These are phyloP conservation scores for Ophiostoma piceae DNA, from an alignment of 2,329 filamentous ascomycete species.

Conservation along the genomic window DNA sequence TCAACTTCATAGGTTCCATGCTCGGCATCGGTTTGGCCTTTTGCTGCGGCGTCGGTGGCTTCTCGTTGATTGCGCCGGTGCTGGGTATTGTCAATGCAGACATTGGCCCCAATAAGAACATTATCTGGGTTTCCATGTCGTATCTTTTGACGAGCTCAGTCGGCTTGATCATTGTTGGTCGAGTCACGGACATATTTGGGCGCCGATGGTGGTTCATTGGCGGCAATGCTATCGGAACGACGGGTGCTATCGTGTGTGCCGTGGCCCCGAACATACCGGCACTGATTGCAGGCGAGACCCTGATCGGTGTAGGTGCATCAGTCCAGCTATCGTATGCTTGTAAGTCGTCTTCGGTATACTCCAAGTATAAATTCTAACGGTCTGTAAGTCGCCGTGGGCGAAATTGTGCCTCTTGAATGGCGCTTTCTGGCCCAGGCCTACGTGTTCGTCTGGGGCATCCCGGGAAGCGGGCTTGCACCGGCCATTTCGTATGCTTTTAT, in stretches of 20 bases:
- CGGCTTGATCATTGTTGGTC: neutral
- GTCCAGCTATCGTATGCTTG: neutral
- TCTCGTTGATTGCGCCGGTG: neutral
- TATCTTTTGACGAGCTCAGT: neutral
- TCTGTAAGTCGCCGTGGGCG: neutral
- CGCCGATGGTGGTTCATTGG: neutral
- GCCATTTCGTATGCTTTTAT: neutral
- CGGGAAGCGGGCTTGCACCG: neutral
- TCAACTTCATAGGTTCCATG: neutral
- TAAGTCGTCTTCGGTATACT: too few relatives aligned
- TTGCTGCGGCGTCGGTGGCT: neutral
- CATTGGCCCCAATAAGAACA: neutral
- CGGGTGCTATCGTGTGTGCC: neutral
- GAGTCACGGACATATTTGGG: neutral
- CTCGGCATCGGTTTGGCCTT: neutral
- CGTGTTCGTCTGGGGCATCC: neutral
- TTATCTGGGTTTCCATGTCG: neutral
- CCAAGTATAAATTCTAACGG: too few relatives aligned
- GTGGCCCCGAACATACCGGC: neutral
- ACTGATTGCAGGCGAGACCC: neutral
- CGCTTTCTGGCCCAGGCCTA: neutral
- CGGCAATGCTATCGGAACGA: neutral
- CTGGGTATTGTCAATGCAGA: neutral
- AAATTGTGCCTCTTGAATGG: neutral
- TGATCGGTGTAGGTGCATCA: neutral